A percentile compares a stretch with the other conserved stretches of the same genome.
Conservation (phyloP, 2,329 filamentous ascomycete genomes). For the Diplocarpon mali region DNA sequence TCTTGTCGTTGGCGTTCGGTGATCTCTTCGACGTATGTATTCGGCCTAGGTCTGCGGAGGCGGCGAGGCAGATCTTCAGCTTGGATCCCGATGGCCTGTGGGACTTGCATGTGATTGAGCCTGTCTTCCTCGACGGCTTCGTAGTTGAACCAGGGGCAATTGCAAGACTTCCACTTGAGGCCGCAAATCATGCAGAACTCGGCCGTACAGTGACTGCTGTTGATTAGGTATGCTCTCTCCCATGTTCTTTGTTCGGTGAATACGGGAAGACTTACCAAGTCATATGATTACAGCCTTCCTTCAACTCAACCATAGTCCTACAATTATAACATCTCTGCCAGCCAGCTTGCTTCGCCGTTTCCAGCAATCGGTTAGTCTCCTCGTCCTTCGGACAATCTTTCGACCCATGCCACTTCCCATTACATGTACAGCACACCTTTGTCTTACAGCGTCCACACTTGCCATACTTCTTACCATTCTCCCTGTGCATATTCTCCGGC, state of each 20-base stretch:
- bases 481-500: slow-evolving; percentile 53
- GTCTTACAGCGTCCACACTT: slow-evolving; percentile 61
- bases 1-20: slow-evolving; percentile 32
- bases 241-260: not conserved
- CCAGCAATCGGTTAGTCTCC: slow-evolving; percentile 50
- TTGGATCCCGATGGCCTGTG: slow-evolving; percentile 16
- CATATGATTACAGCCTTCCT: slow-evolving; percentile 82
- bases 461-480: slow-evolving; percentile 52
- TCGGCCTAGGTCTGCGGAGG: slow-evolving; percentile 20
- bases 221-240: slow-evolving; percentile 4
- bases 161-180: slow-evolving; percentile 69
- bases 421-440: slow-evolving; percentile 65
- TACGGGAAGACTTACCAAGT: slow-evolving; percentile 53
- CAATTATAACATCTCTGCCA: slow-evolving; percentile 72
- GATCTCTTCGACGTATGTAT: slow-evolving; percentile 28
- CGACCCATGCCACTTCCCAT: slow-evolving; percentile 59
- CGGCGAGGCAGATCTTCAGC: slow-evolving; percentile 26
- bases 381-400: slow-evolving; percentile 63
- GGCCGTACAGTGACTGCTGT: slow-evolving; percentile 59
- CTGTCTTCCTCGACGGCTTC: slow-evolving; percentile 42
- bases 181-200: slow-evolving; percentile 86
- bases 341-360: slow-evolving; percentile 53
- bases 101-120: slow-evolving; percentile 41
- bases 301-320: slow-evolving; percentile 62
- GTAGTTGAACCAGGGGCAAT: slow-evolving; percentile 71